phyloP scores from a whole-genome alignment of 768 basidiomycete species.

The Auricularia sp. region DNA sequence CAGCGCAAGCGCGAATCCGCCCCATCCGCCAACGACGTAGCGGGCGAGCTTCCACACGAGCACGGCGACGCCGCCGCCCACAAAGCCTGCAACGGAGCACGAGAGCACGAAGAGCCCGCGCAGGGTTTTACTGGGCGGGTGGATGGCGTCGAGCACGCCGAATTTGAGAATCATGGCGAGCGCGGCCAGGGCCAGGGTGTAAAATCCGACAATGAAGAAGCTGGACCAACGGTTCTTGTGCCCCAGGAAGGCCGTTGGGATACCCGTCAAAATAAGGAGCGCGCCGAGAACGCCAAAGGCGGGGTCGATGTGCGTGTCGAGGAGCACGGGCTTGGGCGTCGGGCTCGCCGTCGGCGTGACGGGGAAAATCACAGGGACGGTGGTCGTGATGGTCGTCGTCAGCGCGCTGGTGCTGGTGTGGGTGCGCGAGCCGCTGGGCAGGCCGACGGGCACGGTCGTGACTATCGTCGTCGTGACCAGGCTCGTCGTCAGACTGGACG shows the following conservation, averaged over 20 bases:
- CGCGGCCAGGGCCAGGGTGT: conserved; percentile 77
- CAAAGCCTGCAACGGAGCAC: conserved; percentile 65
- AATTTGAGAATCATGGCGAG: conserved; percentile 81
- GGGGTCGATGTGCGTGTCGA: conserved; percentile 66
- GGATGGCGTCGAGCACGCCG: conserved; percentile 76
- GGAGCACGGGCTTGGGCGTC: conserved; percentile 27
- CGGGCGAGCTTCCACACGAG: conserved; percentile 90
- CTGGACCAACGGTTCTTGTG: conserved; percentile 97
- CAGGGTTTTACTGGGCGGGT: conserved; percentile 66
- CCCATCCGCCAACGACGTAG: conserved; percentile 66
- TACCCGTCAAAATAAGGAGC: conserved; percentile 78
- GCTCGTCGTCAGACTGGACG: background rate
- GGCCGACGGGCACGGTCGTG: conserved; percentile 37
- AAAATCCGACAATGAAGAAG: conserved; percentile 88
- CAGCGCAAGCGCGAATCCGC: conserved; percentile 77
- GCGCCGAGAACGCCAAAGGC: conserved; percentile 86
- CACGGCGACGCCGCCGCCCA: conserved; percentile 76
- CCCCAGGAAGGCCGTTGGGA: conserved; percentile 84
- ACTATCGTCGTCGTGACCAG: background rate
- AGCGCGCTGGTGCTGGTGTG: conserved; percentile 1
- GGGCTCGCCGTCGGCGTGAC: conserved; percentile 29
- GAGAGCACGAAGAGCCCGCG: conserved; percentile 88
- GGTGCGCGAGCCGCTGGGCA: conserved; percentile 34
- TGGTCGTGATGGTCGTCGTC: conserved; percentile 35
- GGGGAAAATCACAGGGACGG: conserved; percentile 31